Base-by-base conservation (phyloP, 257 asterid genomes). In the Petunia axillaris region DNA sequence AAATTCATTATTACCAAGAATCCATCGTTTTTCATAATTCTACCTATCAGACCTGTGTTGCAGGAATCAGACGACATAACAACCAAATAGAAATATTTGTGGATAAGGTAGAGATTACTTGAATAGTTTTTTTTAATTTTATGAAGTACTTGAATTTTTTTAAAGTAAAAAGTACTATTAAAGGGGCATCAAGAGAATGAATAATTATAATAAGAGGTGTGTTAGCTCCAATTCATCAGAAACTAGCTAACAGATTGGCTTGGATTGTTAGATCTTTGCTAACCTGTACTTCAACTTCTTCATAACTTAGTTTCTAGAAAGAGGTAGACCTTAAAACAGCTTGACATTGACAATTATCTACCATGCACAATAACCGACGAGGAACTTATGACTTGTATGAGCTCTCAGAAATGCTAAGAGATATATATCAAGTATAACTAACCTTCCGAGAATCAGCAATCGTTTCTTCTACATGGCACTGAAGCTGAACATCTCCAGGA, bases 401-500 rank as follows among this genome's bases (percentile, higher is more conserved):
- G 48, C 25, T 73, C 46, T 73, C 78, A 50, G 50, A 50, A 73
- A 35, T 73, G 36, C 78, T 44, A 50, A 35, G 14, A 36, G 10
- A 73, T 36, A 6, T 48, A 50, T 73, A 9, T 73, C 64, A 71
- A 46, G 25, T 25, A 54, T 54, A 78, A 81, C 90, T n/a, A 71
- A 88, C 99, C 99, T 89, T 89, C 70, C 60, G 88, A 62, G 35
- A 25, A 70, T 85, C 87, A 57, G 84, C 46, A 79, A 88, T 86
- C 76, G 76, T 75, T 84, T 85, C 92, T 83, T 88, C 93, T 80
- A 76, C 78, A 79, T 81, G 89, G 81, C 84, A 88, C 66, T 86
- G 89, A 85, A 96, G 97, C 74, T 86, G 91, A 80, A 96, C 91
- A 86, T 96, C 99, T 52, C 93, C 95, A 3, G 93, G 86, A 85